Conservation (phyloP, 2,329 filamentous ascomycete species). For the Amphichorda felina region DNA sequence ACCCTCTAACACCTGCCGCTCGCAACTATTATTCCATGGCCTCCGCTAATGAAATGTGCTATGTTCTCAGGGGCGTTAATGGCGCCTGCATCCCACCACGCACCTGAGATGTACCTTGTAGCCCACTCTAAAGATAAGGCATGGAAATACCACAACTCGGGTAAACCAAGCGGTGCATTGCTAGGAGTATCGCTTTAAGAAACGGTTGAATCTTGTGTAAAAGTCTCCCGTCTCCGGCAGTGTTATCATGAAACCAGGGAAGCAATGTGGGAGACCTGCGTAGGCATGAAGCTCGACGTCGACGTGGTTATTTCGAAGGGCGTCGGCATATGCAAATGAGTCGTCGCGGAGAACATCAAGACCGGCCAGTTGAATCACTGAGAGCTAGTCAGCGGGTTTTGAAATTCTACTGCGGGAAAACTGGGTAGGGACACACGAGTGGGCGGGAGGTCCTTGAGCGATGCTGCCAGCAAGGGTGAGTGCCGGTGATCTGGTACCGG, state of each 20-base stretch:
- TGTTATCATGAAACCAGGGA: conserved; percentile 3
- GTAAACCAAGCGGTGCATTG: no score
- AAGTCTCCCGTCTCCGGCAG: background rate
- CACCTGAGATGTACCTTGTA: no score
- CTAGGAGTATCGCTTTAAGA: no score
- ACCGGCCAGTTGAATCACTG: conserved; percentile 10
- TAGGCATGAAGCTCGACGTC: conserved; percentile 8
- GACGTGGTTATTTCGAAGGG: conserved; percentile 5
- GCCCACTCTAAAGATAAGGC: no score
- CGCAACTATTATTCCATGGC: no score
- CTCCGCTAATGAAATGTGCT: no score
- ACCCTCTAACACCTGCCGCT: no score
- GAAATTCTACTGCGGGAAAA: background rate
- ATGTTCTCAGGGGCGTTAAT: no score
- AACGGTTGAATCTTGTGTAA: background rate
- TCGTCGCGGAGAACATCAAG: conserved; percentile 10
- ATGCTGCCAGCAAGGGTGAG: conserved; percentile 10
- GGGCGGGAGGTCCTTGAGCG: conserved; percentile 7
- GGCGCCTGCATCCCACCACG: no score
- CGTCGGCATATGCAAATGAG: conserved; percentile 9
- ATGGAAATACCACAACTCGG: no score
- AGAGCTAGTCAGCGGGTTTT: background rate
- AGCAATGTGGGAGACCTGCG: conserved; percentile 11
- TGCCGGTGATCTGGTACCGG: conserved; percentile 7
- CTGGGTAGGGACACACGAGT: conserved; percentile 6